phyloP scores from a whole-genome alignment of 306 rosid genomes.

The Neltuma alba region DNA sequence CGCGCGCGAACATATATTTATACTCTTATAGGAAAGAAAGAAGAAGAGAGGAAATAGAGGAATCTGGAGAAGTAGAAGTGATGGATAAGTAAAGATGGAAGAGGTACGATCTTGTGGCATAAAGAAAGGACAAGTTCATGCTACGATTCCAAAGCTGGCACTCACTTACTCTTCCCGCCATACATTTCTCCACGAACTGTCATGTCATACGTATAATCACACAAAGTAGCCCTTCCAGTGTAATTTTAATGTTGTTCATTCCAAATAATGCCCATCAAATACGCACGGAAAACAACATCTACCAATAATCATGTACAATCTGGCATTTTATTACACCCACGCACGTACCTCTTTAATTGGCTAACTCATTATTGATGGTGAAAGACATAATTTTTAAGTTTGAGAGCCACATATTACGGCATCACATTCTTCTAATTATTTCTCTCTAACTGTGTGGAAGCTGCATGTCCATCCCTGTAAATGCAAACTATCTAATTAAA shows the following conservation, averaged over 20 bases:
- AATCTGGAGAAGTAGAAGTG: neutral
- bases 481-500: no score
- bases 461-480: no score
- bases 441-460: neutral
- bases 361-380: neutral
- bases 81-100: conserved; percentile 34
- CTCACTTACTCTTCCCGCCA: conserved; percentile 21
- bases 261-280: neutral
- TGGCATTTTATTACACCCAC: neutral
- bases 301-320: neutral
- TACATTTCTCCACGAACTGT: conserved; percentile 10
- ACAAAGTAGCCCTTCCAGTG: no score
- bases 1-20: no score
- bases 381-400: no score
- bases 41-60: neutral
- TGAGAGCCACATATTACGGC: neutral
- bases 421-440: neutral
- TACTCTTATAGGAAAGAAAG: no score
- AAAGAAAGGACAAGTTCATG: conserved; percentile 49
- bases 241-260: no score
- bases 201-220: neutral
- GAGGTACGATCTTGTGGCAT: conserved; percentile 22
- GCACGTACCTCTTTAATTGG: neutral
- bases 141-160: conserved; percentile 54
- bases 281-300: no score